These are phyloP conservation scores for Exserohilum turcica DNA, from an alignment of 2,329 filamentous ascomycete species.

Conservation along the genomic window DNA sequence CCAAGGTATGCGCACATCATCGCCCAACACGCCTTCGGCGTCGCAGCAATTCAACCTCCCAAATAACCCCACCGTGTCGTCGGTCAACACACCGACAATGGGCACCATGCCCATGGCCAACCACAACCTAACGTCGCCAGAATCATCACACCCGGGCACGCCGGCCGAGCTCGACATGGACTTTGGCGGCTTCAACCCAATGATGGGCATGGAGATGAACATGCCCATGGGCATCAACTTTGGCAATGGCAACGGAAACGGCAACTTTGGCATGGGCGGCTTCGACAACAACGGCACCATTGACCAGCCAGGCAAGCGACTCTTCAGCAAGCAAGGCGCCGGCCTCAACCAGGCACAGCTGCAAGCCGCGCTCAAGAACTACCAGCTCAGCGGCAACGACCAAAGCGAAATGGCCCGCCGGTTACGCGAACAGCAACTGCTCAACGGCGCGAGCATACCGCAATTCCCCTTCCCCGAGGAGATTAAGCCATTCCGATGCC, in stretches of 20 bases:
- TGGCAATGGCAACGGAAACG: constrained; percentile 30
- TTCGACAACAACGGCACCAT: constrained; percentile 61
- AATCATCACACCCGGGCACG: constrained; percentile 71
- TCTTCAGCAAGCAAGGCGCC: constrained; percentile 82
- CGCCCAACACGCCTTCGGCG: constrained; percentile 82
- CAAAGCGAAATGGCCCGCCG: constrained; percentile 75
- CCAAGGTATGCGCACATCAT: constrained; percentile 81
- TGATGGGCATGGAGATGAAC: constrained; percentile 41
- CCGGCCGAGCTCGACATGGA: constrained; percentile 77
- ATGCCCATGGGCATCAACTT: constrained; percentile 45
- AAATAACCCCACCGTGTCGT: constrained; percentile 95
- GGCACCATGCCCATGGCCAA: constrained; percentile 73
- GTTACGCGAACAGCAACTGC: constrained; percentile 67
- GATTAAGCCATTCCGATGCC: constrained; percentile 96
- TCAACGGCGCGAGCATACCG: constrained; percentile 55
- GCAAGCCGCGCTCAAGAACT: constrained; percentile 75
- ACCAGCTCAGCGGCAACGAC: constrained; percentile 65
- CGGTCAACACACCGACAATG: constrained; percentile 92
- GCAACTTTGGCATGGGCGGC: constrained; percentile 50
- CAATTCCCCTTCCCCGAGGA: constrained; percentile 68
- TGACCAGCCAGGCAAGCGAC: constrained; percentile 90
- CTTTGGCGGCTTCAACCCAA: constrained; percentile 54
- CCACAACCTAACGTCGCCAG: constrained; percentile 64
- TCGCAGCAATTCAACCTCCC: constrained; percentile 72
- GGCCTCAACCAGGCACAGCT: constrained; percentile 70